Evolutionary conservation across 1,139 yeast genomes (phyloP), one percentile per base, ranked within the genome.

Genomic region (Geotrichum klebahnii): DNA sequence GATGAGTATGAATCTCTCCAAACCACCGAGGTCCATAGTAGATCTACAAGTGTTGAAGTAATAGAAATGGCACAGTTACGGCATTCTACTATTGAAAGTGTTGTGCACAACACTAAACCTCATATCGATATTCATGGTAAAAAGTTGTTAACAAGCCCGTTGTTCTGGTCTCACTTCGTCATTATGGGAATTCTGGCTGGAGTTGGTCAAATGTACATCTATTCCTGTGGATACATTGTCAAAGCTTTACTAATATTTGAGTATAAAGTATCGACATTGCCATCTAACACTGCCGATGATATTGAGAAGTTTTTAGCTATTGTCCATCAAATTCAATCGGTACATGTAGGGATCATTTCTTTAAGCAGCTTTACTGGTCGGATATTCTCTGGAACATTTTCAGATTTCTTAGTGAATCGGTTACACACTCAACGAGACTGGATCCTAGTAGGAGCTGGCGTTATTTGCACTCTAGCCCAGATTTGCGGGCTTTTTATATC

Each of bases 181-280:
- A 71, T 82, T 17, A 70, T 84, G 55, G 84, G 89, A 1, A 66
- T 79, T 2, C 68, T 83, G 42, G 84, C 85, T 58, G 86, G 89
- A 1, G 73, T 81, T 54, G 94, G 94, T 8, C 92, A 85, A 63
- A 80, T 84, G 75, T 85, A 83, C 62, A 84, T 85, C 28, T 83
- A 78, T 60, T 78, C 86, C 3, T 80, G 85, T 46, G 95, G 95
- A 0, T 84, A 79, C 59, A 75, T 84, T 39, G 79, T 83, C 23
- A 77, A 79, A 56, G 85, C 89, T 1, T 60, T 71, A 38, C 61
- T 61, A 1, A 74, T 50, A 3, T 20, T 9, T 17, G 47, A 48
- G 40, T 24, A 48, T 32, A 10, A 40, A 20, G 19, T 40, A 2
- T 40, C 44, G 2, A 34, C 39, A 2, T 32, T 29, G n/a, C 34